Conservation (phyloP, 495 filamentous ascomycete species). For the Penicillium chermesinum region DNA sequence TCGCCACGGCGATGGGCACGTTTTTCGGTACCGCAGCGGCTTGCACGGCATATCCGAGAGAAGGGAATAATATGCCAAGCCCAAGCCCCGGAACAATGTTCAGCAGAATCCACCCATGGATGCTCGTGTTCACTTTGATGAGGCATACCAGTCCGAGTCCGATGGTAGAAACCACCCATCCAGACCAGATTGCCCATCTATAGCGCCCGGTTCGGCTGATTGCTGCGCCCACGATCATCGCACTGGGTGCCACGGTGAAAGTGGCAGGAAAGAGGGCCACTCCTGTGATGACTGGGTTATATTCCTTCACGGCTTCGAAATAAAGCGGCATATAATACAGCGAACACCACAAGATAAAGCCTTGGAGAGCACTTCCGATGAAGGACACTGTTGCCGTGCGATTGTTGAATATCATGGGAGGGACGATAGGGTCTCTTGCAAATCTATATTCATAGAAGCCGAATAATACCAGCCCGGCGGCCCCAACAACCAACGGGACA, state of each 20-base stretch:
- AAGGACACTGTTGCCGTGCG: conserved; percentile 43
- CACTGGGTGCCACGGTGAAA: conserved; percentile 47
- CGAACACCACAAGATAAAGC: conserved; percentile 44
- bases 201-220: conserved; percentile 45
- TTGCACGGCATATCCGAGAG: conserved; percentile 45
- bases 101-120: conserved; percentile 42
- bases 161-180: conserved; percentile 46
- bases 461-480: conserved; percentile 40
- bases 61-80: conserved; percentile 45
- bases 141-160: conserved; percentile 44
- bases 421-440: conserved; percentile 46
- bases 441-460: conserved; percentile 44
- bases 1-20: conserved; percentile 45
- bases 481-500: conserved; percentile 54
- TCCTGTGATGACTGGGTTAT: conserved; percentile 41
- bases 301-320: conserved; percentile 50
- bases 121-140: conserved; percentile 39
- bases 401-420: conserved; percentile 43
- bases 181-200: conserved; percentile 47
- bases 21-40: conserved; percentile 40
- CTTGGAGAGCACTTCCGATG: conserved; percentile 41
- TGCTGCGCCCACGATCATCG: conserved; percentile 43
- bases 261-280: conserved; percentile 46
- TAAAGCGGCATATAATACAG: conserved; percentile 48
- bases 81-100: conserved; percentile 46